phyloP scores from a whole-genome alignment of 352 stramenopile genomes.

The Globisporangium barbulae region DNA sequence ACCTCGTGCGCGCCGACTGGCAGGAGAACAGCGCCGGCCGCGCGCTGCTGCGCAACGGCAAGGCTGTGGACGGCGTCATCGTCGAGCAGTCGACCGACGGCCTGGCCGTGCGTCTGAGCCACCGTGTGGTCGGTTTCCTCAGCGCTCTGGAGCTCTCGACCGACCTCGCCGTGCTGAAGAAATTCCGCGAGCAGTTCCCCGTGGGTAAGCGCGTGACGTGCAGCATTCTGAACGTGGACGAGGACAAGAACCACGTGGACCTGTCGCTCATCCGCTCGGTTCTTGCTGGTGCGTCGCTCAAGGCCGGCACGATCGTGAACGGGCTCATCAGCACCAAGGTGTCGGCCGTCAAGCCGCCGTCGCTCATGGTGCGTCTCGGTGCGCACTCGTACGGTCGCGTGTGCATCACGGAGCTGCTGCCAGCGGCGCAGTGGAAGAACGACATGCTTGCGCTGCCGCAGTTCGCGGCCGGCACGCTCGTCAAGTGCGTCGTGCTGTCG shows the following conservation, averaged over 20 bases:
- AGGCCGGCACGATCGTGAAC: conserved; percentile 54
- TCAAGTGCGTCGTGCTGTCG: conserved; percentile 72
- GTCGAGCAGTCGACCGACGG: conserved; percentile 55
- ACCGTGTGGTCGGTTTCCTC: conserved; percentile 62
- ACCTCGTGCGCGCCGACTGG: conserved; percentile 76
- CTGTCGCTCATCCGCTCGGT: conserved; percentile 60
- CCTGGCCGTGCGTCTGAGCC: conserved; percentile 67
- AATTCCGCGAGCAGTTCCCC: conserved; percentile 67
- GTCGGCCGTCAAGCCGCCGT: conserved; percentile 65
- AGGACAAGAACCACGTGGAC: conserved; percentile 72
- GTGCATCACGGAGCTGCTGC: conserved; percentile 75
- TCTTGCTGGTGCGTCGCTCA: conserved; percentile 20
- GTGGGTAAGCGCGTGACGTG: conserved; percentile 74
- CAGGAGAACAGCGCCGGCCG: conserved; percentile 61
- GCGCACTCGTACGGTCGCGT: conserved; percentile 75
- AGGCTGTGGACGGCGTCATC: conserved; percentile 63
- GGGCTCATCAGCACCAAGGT: conserved; percentile 75
- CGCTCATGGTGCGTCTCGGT: conserved; percentile 83
- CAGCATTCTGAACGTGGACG: conserved; percentile 63
- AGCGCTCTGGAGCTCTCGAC: conserved; percentile 65
- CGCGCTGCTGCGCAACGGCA: conserved; percentile 58
- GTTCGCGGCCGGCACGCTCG: conserved; percentile 64
- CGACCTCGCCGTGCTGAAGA: conserved; percentile 50
- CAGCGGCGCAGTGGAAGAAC: conserved; percentile 55
- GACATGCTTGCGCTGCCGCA: conserved; percentile 63